Base-by-base conservation (phyloP, 257 asterid species). In the Solanum lycopersicoides region DNA sequence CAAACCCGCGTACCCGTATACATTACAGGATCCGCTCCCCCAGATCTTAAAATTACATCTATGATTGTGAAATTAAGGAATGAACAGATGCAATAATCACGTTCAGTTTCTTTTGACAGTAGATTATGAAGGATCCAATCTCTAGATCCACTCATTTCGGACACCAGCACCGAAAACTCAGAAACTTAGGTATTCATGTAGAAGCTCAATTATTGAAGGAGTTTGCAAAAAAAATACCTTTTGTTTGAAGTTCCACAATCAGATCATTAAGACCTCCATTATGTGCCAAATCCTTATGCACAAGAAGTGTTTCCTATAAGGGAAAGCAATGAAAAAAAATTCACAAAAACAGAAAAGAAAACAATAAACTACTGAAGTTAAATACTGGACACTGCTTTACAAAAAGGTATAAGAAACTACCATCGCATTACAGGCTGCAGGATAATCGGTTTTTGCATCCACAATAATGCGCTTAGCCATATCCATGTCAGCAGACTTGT, bases 401-500 rank as follows among this genome's bases (percentile, higher is more conserved):
- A 59, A 88, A 75, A 60, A 63, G 30, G 77, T 69, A 34, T 3
- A 76, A 76, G 41, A 76, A 41, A 83, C 60, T 93, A 94, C 98
- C 98, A 95, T 94, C 23, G 98, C 95, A 87, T 95, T 95, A 89
- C 98, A 95, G 74, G 98, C 96, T 41, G 98, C 98, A 41, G 98
- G 98, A 90, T 95, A 94, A 88, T 95, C 98, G 42, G 93, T 93
- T 92, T 95, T 95, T 63, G 98, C 93, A 84, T 95, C 98, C 77
- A 92, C 82, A 82, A 93, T 91, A 77, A 95, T 88, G 85, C 71
- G 90, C 89, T 87, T 95, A 32, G 98, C 98, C 96, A 92, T 92
- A 59, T 94, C 95, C 92, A 94, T 92, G 80, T 94, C 76, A 18
- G 95, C 98, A 71, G 94, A 92, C 88, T 93, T 95, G 87, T 95